Conservation (phyloP, 306 rosid genomes). For the Oemleria cerasiformis region DNA sequence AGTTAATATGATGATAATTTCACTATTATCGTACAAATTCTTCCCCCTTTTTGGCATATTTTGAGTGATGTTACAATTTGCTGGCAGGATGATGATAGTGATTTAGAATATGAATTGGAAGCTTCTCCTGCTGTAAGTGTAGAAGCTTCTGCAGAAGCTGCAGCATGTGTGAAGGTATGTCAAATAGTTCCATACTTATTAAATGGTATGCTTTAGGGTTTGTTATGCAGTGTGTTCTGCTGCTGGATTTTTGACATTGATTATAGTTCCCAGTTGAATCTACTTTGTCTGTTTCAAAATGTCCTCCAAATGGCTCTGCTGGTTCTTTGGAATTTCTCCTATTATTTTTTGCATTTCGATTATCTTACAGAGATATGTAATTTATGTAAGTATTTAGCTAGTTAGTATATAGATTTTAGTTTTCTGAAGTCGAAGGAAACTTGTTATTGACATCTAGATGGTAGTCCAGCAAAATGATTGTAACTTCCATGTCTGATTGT, state of each 20-base stretch:
- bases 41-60: not conserved
- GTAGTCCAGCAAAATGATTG: not conserved
- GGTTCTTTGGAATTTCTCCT: not conserved
- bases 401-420: not conserved
- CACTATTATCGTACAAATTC: too few species aligned
- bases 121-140: constrained; percentile 43
- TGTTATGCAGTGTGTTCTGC: not conserved
- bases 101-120: constrained; percentile 71
- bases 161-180: constrained; percentile 83
- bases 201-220: not conserved
- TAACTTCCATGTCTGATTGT: not conserved
- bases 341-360: not conserved
- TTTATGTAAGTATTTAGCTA: not conserved
- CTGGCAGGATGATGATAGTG: constrained; percentile 88
- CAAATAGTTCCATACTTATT: not conserved
- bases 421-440: not conserved
- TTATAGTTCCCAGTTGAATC: not conserved
- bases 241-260: not conserved
- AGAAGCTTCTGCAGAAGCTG: constrained; percentile 63
- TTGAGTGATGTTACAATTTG: constrained; percentile 23
- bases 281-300: not conserved
- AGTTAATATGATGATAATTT: too few species aligned
- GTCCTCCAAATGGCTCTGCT: not conserved
- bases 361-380: not conserved
- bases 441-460: not conserved